Evolutionary conservation across 345 rosid species (phyloP), one percentile per base, ranked within the genome.

Genomic region (Lagerstroemia speciosa): DNA sequence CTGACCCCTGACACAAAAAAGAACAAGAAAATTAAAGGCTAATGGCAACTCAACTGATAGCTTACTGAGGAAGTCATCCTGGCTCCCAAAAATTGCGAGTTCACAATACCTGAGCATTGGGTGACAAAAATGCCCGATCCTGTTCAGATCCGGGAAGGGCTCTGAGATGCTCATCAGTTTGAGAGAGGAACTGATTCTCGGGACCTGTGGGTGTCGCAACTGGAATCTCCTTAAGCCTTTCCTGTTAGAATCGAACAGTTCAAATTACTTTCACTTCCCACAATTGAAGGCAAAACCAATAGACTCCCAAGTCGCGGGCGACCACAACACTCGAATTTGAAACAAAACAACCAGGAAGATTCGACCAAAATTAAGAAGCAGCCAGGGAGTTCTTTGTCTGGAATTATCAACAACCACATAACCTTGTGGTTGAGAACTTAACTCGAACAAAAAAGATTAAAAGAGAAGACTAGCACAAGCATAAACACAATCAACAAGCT

Each of bases 141-240:
- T 86, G 76, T 74, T 93, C 98, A 27, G 91, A 83, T 61, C 98
- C 98, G 6, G 97, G 98, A 70, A 91, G 91, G 16, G 90, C 83
- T 74, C 79, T 77, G 30, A 83, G 45, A 61, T 72, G 84, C 34
- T 83, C 92, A 14, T 69, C 76, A 14, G 78, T 48, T 33, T 80
- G 82, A 20, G 88, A 40, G 77, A 78, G 83, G 68, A 85, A 82
- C n/a, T 75, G 84, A 66, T 81, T 64, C 31, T 77, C 89, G 10
- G 91, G 77, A 57, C 81, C 70, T 2, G 84, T 68, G 0, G 82
- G 69, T 4, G 90, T 61, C 0, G 91, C 79, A 20, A 81, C 80
- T 1, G 99, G 96, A 75, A 87, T 85, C 85, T 92, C 98, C 78
- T 83, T 84, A 30, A 89, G 83, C 87, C 92, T 82, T 64, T 88